Evolutionary conservation across 305 asterid genomes (phyloP).

Genomic region (Ilex paraguariensis): DNA sequence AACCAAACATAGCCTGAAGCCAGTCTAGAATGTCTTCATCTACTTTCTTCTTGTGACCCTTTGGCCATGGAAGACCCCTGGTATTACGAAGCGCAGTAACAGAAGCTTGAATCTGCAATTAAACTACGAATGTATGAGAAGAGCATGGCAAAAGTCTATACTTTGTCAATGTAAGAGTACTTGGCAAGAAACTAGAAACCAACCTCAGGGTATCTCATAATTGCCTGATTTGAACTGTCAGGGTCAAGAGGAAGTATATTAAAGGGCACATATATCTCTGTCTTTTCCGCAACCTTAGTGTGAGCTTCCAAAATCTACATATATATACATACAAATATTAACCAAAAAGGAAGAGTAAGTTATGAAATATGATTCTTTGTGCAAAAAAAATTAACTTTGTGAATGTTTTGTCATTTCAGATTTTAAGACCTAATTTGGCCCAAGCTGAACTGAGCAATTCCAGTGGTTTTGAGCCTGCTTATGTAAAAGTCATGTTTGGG

Average conservation of each 20-base stretch:
- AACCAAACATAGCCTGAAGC: slow-evolving; percentile 95
- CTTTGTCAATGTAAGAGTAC: slow-evolving; percentile 5
- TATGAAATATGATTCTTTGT: too few species aligned
- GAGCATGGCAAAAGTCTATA: slow-evolving; percentile 10
- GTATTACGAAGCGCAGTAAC: slow-evolving; percentile 88
- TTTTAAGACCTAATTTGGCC: too few species aligned
- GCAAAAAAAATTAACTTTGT: too few species aligned
- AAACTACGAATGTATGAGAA: slow-evolving; percentile 11
- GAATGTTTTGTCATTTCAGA: too few species aligned
- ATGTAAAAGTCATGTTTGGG: too few species aligned
- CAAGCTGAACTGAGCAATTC: too few species aligned
- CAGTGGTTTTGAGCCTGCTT: too few species aligned
- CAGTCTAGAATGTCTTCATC: slow-evolving; percentile 94
- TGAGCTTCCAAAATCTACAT: slow-evolving; percentile 82
- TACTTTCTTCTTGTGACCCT: slow-evolving; percentile 68
- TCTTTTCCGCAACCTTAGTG: slow-evolving; percentile 73
- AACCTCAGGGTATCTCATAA: slow-evolving; percentile 96
- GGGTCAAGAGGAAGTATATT: slow-evolving; percentile 97
- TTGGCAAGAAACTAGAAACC: slow-evolving; percentile 13
- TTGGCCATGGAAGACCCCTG: slow-evolving; percentile 97
- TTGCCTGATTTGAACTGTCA: slow-evolving; percentile 86
- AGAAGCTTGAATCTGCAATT: slow-evolving; percentile 82
- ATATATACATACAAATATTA: slow-evolving; percentile 11
- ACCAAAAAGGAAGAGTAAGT: background rate
- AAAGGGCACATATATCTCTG: slow-evolving; percentile 85